phyloP scores from a whole-genome alignment of 1,284 basidiomycete genomes.

The Cystobasidiaceae sp. region DNA sequence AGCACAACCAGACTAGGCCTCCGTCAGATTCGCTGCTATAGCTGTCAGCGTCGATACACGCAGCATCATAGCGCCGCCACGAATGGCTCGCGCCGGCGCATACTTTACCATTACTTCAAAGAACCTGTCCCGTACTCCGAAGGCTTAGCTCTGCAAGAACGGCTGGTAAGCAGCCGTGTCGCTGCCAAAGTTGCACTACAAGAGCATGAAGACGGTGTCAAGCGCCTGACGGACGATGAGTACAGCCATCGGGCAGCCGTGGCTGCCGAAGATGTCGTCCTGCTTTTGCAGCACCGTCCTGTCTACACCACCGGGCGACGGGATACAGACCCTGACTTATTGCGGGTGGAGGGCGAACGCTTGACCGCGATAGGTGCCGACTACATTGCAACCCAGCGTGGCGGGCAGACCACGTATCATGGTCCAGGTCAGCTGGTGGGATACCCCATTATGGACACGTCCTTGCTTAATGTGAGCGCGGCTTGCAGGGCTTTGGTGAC shows the following conservation, averaged over 20 bases:
- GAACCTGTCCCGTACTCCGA: conserved; percentile 19
- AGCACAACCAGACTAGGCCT: no score
- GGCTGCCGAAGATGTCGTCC: conserved; percentile 51
- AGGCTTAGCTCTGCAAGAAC: conserved; percentile 26
- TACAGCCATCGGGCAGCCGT: conserved; percentile 4
- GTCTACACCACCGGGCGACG: conserved; percentile 90
- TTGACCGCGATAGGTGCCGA: conserved; percentile 75
- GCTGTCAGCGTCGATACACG: no score
- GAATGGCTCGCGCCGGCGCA: not conserved
- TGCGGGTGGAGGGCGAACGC: conserved; percentile 57
- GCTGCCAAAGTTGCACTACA: conserved; percentile 4
- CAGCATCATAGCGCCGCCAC: not conserved
- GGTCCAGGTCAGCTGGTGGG: conserved; percentile 96
- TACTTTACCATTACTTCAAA: conserved; percentile 26
- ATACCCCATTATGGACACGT: conserved; percentile 85
- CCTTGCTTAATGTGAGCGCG: conserved; percentile 51
- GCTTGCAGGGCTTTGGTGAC: not conserved
- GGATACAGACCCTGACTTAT: conserved; percentile 55
- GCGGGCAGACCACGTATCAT: conserved; percentile 93
- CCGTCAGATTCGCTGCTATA: no score
- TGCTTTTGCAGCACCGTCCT: conserved; percentile 70
- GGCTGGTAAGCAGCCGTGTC: not conserved
- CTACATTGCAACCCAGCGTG: conserved; percentile 74
- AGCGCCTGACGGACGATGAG: not conserved
- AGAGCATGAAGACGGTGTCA: not conserved